Base-by-base conservation (phyloP, 1,139 yeast genomes). In the Pichia sp. region DNA sequence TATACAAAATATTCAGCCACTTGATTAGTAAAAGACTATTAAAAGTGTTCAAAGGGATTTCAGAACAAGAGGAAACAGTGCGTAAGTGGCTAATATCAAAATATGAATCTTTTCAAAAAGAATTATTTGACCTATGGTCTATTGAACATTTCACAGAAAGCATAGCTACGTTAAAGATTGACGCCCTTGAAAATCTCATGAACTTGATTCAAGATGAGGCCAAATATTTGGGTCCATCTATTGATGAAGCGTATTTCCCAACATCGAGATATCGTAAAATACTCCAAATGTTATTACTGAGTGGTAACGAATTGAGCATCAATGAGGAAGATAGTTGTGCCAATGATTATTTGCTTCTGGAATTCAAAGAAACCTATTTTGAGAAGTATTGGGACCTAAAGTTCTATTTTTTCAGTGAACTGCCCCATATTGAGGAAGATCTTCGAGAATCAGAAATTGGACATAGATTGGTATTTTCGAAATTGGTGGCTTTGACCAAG, bases 191-290 rank as follows among this genome's bases (percentile, higher is more conserved):
- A 55, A 75, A 84, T 10, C 71, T 77, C 54, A 72, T 90, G 73
- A 85, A 84, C 57, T 72, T 87, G 31, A 62, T 90, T 42, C 81
- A 77, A 63, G 68, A 80, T 49, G 97, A 90, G 69, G 75, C 84
- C 50, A 70, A 72, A 36, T 72, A 77, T 62, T 72, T 83, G 65
- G 79, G 79, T 13, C 75, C 84, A 1, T 76, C 76, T 48, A 70
- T 71, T 23, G 77, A 72, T 42, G 81, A 79, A 40, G 76, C 81
- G 48, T 85, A 73, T 66, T 90, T 89, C 69, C 90, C 96, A 4
- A 80, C 77, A 47, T 70, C 71, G 40, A 73, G 85, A 3, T 84
- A 81, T 63, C 74, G 72, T 54, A 68, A 72, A 15, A 66, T 88
- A n/a, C 67, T 87, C 1, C 62, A 68, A 13, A 65, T 55, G 3